Evolutionary conservation across 2,329 filamentous ascomycete species (phyloP), one percentile per base, ranked within the genome.

Genomic region (Chrysoporthe cubensis): DNA sequence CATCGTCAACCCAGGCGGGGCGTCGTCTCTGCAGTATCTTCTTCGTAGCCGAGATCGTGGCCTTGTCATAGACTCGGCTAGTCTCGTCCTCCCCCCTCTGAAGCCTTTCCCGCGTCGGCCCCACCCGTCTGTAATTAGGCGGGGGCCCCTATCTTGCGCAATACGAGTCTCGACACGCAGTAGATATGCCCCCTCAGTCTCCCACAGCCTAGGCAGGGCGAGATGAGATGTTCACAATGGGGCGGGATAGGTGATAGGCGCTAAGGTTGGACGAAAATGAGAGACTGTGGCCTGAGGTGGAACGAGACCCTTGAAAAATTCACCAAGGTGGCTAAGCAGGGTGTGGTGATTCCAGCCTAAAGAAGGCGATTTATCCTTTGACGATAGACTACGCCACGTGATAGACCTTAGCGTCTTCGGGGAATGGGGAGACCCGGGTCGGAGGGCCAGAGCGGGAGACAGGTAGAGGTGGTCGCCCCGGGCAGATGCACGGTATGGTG

Each of bases 201-300:
- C n/a, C n/a, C 54, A 40, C 21, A 3, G 18, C 43, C 61, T 32
- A 16, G 14, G 32, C 18, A 11, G 44, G 63, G 26, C 44, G 59
- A 66, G 26, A 67, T 67, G 68, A 68, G 43, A 65, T 16, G 11
- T 32, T 40, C 50, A 40, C 11, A 26, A 37, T 48, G 26, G 40
- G 21, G 21, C 32, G 54, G 40, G 11, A n/a, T 42, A 11, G 52
- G 6, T 13, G 52, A 14, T 7, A 42, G 16, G 14, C 21, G 40
- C 34, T 40, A 46, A 54, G 40, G 48, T 62, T 63, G 37, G 26
- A 21, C 4, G 4, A 58, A 48, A 54, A 26, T 43, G 46, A 54
- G 46, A 63, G 37, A 64, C 62, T 58, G 48, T 67, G 68, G 68
- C 61, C 61, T 69, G 68, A 67, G 56, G 65, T 57, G 40, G 62